Evolutionary conservation across 228 moss, liverwort and hornwort species (phyloP).

Genomic region (Sphagnum magellanicum): DNA sequence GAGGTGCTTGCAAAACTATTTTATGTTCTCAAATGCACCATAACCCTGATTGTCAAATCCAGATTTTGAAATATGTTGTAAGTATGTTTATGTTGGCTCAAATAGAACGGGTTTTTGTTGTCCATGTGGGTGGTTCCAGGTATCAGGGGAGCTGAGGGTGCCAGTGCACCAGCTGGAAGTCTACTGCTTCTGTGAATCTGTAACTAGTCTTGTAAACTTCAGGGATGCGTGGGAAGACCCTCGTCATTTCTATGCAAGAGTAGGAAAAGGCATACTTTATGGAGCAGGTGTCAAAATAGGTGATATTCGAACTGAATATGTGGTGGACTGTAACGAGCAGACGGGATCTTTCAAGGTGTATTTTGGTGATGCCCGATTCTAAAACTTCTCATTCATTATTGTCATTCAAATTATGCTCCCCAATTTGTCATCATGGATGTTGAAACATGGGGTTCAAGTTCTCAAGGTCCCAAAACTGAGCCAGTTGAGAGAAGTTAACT

Average conservation of each 20-base stretch:
- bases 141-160: conserved; percentile 59
- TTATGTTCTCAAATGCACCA: not conserved
- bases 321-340: conserved; percentile 37
- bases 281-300: conserved; percentile 57
- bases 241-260: conserved; percentile 19
- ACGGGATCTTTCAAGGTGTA: conserved; percentile 53
- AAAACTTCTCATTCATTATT: no score
- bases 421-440: no score
- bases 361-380: conserved; percentile 23
- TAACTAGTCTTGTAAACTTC: conserved; percentile 39
- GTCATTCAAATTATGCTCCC: no score
- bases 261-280: conserved; percentile 47
- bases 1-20: conserved; percentile 22
- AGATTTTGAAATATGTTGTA: not conserved
- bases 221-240: conserved; percentile 19
- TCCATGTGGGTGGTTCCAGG: conserved; percentile 13
- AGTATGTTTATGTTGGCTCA: not conserved
- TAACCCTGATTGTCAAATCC: not conserved
- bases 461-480: no score
- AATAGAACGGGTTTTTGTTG: not conserved
- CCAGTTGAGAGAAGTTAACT: no score
- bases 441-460: no score
- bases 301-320: conserved; percentile 45
- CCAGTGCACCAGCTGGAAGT: conserved; percentile 54
- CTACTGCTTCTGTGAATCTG: conserved; percentile 41